These are phyloP conservation scores for Trichoderma citrinoviride DNA, from an alignment of 2,329 filamentous ascomycete genomes.

Conservation along the genomic window DNA sequence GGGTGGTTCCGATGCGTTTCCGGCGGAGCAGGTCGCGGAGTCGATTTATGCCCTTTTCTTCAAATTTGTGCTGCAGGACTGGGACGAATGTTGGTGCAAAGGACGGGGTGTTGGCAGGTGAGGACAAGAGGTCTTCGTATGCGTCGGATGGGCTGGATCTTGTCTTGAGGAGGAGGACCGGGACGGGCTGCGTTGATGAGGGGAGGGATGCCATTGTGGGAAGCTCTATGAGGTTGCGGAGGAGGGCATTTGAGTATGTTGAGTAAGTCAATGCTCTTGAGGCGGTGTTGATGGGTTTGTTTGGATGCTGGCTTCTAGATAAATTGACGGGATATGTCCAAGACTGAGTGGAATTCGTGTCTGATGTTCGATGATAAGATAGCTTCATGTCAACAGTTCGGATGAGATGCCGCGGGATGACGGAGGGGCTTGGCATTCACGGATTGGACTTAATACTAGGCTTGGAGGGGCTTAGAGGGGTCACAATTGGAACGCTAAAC, in stretches of 20 bases:
- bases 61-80: slow-evolving; percentile 69
- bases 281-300: background rate
- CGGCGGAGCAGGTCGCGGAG: slow-evolving; percentile 51
- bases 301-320: background rate
- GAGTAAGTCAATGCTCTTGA: background rate
- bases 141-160: slow-evolving; percentile 68
- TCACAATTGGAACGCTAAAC: background rate
- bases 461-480: background rate
- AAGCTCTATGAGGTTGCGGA: background rate
- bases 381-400: background rate
- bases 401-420: background rate
- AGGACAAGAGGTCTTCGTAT: slow-evolving; percentile 66
- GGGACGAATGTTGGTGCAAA: slow-evolving; percentile 72
- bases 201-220: background rate
- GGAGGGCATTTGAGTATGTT: background rate
- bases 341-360: too few relatives aligned
- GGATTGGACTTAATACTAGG: too few relatives aligned
- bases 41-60: slow-evolving; percentile 54
- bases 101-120: slow-evolving; percentile 34
- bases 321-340: background rate
- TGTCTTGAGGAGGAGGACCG: slow-evolving; percentile 75
- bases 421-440: too few relatives aligned
- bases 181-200: slow-evolving; percentile 26
- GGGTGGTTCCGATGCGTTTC: slow-evolving; percentile 40
- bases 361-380: background rate